Conservation (phyloP, 2,329 filamentous ascomycete genomes). For the Aspergillus glaucus region DNA sequence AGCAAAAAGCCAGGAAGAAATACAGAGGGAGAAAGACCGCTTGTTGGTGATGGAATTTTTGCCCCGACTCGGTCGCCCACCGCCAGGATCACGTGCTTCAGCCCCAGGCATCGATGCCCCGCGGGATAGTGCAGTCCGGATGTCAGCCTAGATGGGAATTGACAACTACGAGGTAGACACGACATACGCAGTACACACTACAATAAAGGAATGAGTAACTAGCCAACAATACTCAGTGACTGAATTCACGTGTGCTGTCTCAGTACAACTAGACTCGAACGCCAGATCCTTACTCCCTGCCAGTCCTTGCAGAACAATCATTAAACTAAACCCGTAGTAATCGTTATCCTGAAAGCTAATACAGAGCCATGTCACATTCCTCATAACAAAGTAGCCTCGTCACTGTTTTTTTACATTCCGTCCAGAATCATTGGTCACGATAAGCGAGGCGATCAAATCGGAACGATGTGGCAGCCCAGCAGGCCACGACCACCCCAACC, state of each 20-base stretch:
- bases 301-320: no score
- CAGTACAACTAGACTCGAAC: neutral
- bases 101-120: constrained; percentile 18
- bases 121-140: constrained; percentile 3
- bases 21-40: constrained; percentile 20
- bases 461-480: constrained; percentile 84
- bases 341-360: neutral
- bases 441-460: constrained; percentile 49
- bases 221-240: no score
- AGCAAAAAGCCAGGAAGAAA: constrained; percentile 19
- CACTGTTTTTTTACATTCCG: neutral
- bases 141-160: neutral
- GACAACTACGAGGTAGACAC: neutral
- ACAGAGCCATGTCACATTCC: constrained; percentile 14
- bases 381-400: constrained; percentile 2
- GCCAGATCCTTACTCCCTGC: neutral
- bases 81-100: constrained; percentile 13
- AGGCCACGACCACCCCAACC: constrained; percentile 88
- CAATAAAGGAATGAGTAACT: no score
- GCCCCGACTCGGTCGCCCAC: constrained; percentile 10
- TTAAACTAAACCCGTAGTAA: no score
- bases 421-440: neutral
- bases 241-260: no score
- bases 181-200: no score
- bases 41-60: constrained; percentile 29